Conservation (phyloP, 805 yeast genomes). For the Myxozyma udenii region DNA sequence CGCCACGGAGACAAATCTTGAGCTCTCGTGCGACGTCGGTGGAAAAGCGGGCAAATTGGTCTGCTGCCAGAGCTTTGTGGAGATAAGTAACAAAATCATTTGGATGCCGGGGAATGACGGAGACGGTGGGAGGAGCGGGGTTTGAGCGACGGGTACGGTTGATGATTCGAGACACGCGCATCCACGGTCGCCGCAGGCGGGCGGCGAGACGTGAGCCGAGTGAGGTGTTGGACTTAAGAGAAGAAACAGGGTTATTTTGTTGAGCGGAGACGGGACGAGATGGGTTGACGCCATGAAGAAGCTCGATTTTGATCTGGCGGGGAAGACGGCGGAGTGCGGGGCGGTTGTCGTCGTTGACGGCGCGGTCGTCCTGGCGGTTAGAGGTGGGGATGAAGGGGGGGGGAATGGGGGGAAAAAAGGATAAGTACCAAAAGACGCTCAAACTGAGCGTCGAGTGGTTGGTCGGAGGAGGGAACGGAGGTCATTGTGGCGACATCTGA, state of each 20-base stretch:
- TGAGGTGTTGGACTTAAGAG: too few relatives aligned
- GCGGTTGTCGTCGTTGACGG: not conserved
- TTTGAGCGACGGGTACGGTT: too few relatives aligned
- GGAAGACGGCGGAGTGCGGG: not conserved
- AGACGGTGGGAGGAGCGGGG: not conserved
- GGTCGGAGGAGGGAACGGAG: not conserved
- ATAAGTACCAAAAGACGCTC: not conserved
- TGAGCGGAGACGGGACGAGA: too few relatives aligned
- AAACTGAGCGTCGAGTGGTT: not conserved
- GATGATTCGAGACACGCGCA: too few relatives aligned
- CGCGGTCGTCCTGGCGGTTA: not conserved
- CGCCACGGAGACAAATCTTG: conserved; percentile 8
- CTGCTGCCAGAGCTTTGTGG: not conserved
- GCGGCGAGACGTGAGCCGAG: too few relatives aligned
- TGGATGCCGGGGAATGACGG: not conserved
- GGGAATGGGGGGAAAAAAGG: not conserved
- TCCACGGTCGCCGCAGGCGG: too few relatives aligned
- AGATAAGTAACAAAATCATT: conserved; percentile 21
- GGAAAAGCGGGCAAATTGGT: not conserved
- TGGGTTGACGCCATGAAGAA: too few relatives aligned
- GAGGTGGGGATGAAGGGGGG: not conserved
- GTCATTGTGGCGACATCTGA: too few relatives aligned
- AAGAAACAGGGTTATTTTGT: too few relatives aligned
- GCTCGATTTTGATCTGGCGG: not conserved
- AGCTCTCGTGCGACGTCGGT: conserved; percentile 3